Evolutionary conservation across 2,329 filamentous ascomycete species (phyloP), one percentile per base, ranked within the genome.

Genomic region (Aureobasidium sp.): DNA sequence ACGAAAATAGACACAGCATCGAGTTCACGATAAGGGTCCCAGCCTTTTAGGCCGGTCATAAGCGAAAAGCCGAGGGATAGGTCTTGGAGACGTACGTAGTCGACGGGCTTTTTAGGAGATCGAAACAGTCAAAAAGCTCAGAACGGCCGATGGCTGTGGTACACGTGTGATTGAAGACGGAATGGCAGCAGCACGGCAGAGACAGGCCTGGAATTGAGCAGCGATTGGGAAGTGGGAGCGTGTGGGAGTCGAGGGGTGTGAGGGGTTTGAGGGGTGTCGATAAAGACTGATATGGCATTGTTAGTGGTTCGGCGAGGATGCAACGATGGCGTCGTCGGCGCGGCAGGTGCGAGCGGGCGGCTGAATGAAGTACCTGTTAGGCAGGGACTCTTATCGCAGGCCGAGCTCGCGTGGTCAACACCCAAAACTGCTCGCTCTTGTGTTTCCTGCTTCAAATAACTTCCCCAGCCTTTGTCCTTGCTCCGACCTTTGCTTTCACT

Each of bases 371-470:
- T 37, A 59, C 42, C 44, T 48, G 48, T 47, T 29, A 56, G 60
- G 60, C 60, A 62, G 60, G 60, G 60, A 52, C 59, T 56, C 60
- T 62, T 62, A 62, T 62, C 60, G 60, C 48, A 56, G 60, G 60
- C 60, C 60, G 39, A 62, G 57, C 57, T 59, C 55, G 57, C 57
- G 45, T 60, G 57, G 57, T 58, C 55, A 48, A 47, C 53, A 44
- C 53, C 27, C 27, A n/a, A 59, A 48, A n/a, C 41, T 41, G 53
- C 55, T 59, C 31, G 34, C 55, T 59, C 55, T 36, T 48, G 56
- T n/a, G 48, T 37, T 45, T 29, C 31, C 29, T 48, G 56, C 3
- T 59, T 49, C 44, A 48, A 59, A 59, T 60, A 60, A 59, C 56
- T 59, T 48, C 57, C 57, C 57, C 57, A 34, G 44, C 57, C 57